Conservation (phyloP, 345 rosid species). For the Cardiospermum halicacabum region DNA sequence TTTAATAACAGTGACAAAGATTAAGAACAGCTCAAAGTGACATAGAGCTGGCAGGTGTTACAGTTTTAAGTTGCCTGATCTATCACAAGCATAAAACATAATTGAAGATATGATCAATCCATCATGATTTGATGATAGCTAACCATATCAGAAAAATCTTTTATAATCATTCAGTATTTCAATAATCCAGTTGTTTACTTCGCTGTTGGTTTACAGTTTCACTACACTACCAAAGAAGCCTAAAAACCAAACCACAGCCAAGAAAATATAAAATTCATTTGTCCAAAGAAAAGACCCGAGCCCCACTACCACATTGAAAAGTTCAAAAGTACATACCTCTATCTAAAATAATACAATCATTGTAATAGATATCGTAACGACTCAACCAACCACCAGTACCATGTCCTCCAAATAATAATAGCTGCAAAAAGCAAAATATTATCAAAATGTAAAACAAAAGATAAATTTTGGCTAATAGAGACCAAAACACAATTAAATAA, state of each 20-base stretch:
- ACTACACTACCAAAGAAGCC: background rate
- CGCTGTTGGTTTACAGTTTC: background rate
- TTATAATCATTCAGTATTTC: no score
- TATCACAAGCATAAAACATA: background rate
- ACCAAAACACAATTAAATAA: background rate
- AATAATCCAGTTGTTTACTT: background rate
- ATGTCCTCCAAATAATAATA: constrained; percentile 94
- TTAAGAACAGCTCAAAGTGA: background rate
- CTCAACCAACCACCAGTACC: constrained; percentile 99
- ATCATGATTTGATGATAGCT: background rate
- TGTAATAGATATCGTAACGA: constrained; percentile 90
- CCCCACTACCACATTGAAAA: constrained; percentile 1
- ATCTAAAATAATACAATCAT: constrained; percentile 82
- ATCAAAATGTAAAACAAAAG: background rate
- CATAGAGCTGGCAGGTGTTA: background rate
- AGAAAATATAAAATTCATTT: background rate
- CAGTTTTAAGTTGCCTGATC: background rate
- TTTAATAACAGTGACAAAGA: constrained; percentile 7
- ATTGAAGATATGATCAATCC: background rate
- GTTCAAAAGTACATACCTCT: constrained; percentile 52
- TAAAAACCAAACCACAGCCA: background rate
- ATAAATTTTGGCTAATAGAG: background rate
- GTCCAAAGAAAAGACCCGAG: background rate
- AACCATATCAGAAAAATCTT: background rate
- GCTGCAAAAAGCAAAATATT: constrained; percentile 42